Base-by-base conservation (phyloP, 441 rosid genomes). In the Erodium moschatum region DNA sequence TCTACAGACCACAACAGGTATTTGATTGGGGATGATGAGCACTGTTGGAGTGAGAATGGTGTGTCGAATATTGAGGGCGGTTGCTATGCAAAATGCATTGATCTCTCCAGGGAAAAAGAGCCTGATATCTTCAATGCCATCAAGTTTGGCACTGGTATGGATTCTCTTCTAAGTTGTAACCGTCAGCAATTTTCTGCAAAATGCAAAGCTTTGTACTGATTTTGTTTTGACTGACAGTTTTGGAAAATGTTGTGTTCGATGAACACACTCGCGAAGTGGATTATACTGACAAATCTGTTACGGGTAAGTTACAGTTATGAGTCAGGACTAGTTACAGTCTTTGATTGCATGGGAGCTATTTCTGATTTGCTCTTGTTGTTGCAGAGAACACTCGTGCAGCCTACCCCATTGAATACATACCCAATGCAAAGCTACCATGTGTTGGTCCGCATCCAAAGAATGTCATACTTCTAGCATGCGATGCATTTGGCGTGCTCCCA, bases 331-430 rank as follows among this genome's bases (percentile, higher is more conserved):
- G 5, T 33, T 33, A 33, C 38, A 33, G 6, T 33, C 38, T 33
- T 33, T 5, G 38, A 5, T 33, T 33, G 38, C 38, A 33, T 5
- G 38, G 4, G 38, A 3, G 4, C 4, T 33, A 5, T 33, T 33
- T 33, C 6, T 33, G 38, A 33, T 33, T 33, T 33, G 38, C 4
- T 33, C 38, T 33, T 33, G 38, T 31, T 67, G 15, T 67, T 78
- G 77, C 88, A 89, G 97, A 92, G 87, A 92, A 92, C 77, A 93
- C 98, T n/a, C 88, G 97, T 65, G 98, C 98, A 12, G 85, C 98
- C 3, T 92, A 92, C 64, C 98, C 98, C 0, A 90, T 92, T 13
- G 98, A 90, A 78, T 83, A 76, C 84, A 92, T 92, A 67, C 97
- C 98, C 3, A 92, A 92, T 54, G 97, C 97, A 0, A 92, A 89